phyloP scores from a whole-genome alignment of 495 filamentous ascomycete genomes.

The Chaetomium tenue region DNA sequence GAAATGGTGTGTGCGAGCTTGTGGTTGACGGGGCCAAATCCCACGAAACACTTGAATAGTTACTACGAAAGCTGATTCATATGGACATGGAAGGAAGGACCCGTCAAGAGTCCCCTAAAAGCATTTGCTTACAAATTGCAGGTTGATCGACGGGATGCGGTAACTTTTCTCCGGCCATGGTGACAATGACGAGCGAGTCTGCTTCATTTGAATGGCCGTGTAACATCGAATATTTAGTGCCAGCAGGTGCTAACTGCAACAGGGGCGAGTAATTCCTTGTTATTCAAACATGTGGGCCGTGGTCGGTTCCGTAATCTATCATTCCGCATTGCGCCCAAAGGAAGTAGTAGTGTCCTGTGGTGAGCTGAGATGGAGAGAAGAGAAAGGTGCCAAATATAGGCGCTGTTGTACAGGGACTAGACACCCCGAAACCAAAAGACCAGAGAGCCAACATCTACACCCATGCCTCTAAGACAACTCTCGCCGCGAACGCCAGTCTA shows the following conservation, averaged over 20 bases:
- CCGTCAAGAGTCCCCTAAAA: neutral
- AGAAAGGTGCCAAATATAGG: conserved; percentile 6
- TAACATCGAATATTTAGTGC: no score
- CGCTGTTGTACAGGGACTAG: conserved; percentile 9
- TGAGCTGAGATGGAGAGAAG: conserved; percentile 5
- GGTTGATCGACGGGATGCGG: neutral
- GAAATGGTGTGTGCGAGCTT: no score
- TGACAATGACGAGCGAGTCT: neutral
- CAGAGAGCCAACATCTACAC: conserved; percentile 13
- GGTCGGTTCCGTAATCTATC: neutral
- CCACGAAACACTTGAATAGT: no score
- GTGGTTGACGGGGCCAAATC: no score
- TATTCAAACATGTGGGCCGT: neutral
- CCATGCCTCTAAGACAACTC: conserved; percentile 6
- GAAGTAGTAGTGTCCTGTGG: neutral
- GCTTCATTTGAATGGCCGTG: neutral
- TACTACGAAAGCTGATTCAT: no score
- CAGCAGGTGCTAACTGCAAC: no score
- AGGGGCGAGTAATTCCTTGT: neutral
- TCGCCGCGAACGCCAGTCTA: conserved; percentile 19
- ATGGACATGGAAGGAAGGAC: neutral
- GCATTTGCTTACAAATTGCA: conserved; percentile 4
- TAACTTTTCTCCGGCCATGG: neutral
- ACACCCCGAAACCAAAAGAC: conserved; percentile 10
- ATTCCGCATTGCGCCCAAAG: neutral